Evolutionary conservation across 345 rosid species (phyloP).

Genomic region (Conringia planisiliqua): DNA sequence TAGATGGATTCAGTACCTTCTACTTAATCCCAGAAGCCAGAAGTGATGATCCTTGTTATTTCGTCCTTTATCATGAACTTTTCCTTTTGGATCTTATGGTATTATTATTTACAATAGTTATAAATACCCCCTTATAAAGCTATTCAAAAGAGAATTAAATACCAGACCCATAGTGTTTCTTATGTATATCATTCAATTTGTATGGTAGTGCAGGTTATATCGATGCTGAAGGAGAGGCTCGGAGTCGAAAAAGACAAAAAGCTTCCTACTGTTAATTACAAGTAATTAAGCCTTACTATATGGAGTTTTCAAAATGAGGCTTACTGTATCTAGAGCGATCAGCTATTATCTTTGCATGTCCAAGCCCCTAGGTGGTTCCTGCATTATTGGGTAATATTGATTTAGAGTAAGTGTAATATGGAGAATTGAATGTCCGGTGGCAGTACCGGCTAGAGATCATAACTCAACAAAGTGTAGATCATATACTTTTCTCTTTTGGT

Average conservation of each 20-base stretch:
- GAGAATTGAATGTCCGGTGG: neutral
- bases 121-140: neutral
- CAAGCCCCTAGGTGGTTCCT: neutral
- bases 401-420: neutral
- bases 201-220: slow-evolving; percentile 57
- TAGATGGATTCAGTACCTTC: neutral
- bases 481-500: neutral
- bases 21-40: neutral
- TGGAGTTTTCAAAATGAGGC: neutral
- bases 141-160: neutral
- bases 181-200: slow-evolving; percentile 7
- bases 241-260: slow-evolving; percentile 65
- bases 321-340: slow-evolving; percentile 13
- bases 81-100: slow-evolving; percentile 1
- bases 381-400: neutral
- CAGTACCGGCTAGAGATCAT: neutral
- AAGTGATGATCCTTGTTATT: neutral
- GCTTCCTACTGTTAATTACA: slow-evolving; percentile 71
- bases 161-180: neutral
- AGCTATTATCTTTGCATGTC: slow-evolving; percentile 1
- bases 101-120: neutral
- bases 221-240: slow-evolving; percentile 81
- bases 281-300: slow-evolving; percentile 40
- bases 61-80: neutral
- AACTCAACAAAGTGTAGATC: neutral